Evolutionary conservation across 208 protist genomes (phyloP).

Genomic region (Trypanosoma scelopori): DNA sequence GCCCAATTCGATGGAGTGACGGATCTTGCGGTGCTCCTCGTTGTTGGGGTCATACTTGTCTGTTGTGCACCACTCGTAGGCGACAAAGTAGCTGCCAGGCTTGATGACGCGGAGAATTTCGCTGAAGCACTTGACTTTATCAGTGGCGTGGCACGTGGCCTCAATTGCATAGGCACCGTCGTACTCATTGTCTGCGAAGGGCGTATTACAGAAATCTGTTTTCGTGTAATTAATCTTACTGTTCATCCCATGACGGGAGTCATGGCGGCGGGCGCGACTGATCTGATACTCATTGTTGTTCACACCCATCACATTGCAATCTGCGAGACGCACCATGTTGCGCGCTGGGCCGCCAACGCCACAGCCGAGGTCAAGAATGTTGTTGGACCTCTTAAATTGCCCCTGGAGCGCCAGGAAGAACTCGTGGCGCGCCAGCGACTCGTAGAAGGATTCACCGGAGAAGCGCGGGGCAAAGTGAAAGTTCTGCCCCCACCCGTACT

Average conservation of each 20-base stretch:
- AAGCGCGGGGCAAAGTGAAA: slow-evolving; percentile 95
- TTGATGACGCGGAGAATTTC: slow-evolving; percentile 96
- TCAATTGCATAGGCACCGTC: slow-evolving; percentile 96
- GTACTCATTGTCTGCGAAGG: slow-evolving; percentile 86
- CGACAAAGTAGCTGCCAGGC: slow-evolving; percentile 90
- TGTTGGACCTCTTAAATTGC: slow-evolving; percentile 81
- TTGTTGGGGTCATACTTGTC: slow-evolving; percentile 92
- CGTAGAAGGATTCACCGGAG: slow-evolving; percentile 87
- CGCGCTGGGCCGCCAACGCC: slow-evolving; percentile 95
- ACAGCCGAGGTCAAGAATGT: slow-evolving; percentile 93
- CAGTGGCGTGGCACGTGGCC: slow-evolving; percentile 96
- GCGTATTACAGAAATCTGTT: slow-evolving; percentile 94
- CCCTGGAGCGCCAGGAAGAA: slow-evolving; percentile 91
- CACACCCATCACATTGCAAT: slow-evolving; percentile 93
- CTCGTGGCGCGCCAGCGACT: slow-evolving; percentile 94
- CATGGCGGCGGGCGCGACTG: slow-evolving; percentile 74
- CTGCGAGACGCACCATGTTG: slow-evolving; percentile 94
- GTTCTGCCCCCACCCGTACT: slow-evolving; percentile 96
- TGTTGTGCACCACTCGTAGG: slow-evolving; percentile 96
- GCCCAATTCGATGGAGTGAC: slow-evolving; percentile 94
- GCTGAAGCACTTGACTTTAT: slow-evolving; percentile 90
- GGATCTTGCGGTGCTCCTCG: slow-evolving; percentile 85
- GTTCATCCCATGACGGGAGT: slow-evolving; percentile 61
- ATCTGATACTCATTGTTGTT: slow-evolving; percentile 98
- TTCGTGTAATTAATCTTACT: slow-evolving; percentile 86